phyloP scores from a whole-genome alignment of 2,329 filamentous ascomycete genomes.

The Boeremia lycopersici region DNA sequence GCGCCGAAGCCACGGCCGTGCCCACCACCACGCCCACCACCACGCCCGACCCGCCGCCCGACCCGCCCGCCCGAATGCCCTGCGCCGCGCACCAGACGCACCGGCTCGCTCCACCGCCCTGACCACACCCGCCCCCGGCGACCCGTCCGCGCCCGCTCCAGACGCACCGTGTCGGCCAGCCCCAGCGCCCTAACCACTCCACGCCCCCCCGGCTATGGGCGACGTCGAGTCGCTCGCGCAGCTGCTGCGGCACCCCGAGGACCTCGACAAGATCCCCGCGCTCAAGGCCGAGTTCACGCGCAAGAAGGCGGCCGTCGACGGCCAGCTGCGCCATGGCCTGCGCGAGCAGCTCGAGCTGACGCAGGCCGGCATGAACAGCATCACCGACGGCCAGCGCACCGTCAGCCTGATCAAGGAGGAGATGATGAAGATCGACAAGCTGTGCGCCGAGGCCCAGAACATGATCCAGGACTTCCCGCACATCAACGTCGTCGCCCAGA shows the following conservation, averaged over 20 bases:
- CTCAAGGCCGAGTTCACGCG: constrained; percentile 92
- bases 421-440: constrained; percentile 97
- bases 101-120: too few species aligned
- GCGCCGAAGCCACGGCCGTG: too few species aligned
- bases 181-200: neutral
- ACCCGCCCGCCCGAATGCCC: too few species aligned
- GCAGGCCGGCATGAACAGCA: constrained; percentile 87
- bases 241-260: constrained; percentile 91
- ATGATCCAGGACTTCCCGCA: constrained; percentile 97
- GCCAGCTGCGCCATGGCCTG: constrained; percentile 84
- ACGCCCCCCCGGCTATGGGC: constrained; percentile 59
- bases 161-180: too few species aligned
- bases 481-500: constrained; percentile 89
- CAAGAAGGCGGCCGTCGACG: constrained; percentile 91
- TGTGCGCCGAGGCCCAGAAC: constrained; percentile 95
- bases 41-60: too few species aligned
- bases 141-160: too few species aligned
- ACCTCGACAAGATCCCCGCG: constrained; percentile 91
- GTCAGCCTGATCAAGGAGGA: constrained; percentile 95
- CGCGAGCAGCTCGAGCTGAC: constrained; percentile 94
- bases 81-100: too few species aligned
- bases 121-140: too few species aligned
- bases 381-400: constrained; percentile 88
- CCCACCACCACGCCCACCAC: too few species aligned
- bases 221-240: constrained; percentile 75